Evolutionary conservation across 495 filamentous ascomycete genomes (phyloP).

Genomic region (Tirmania nivea): DNA sequence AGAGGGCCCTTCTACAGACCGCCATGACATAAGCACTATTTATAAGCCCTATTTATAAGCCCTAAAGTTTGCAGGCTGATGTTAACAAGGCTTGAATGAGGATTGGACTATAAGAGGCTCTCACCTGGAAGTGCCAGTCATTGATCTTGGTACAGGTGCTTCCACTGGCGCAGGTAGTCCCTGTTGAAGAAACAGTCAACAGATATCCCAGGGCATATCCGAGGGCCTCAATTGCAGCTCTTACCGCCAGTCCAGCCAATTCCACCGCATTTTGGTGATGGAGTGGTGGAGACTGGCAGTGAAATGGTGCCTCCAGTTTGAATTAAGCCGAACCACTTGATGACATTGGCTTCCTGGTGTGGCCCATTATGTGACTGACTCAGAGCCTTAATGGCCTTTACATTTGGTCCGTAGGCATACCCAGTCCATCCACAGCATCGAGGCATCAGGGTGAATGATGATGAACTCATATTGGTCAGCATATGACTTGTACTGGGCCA

Average conservation of each 20-base stretch:
- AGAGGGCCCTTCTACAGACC: no score
- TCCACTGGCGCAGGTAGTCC: no score
- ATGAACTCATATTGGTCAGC: constrained; percentile 35
- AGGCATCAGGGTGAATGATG: constrained; percentile 32
- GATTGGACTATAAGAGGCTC: no score
- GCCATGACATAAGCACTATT: no score
- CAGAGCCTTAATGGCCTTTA: constrained; percentile 7
- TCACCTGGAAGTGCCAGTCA: not conserved
- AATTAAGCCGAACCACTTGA: constrained; percentile 1
- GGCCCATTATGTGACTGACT: constrained; percentile 7
- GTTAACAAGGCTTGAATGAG: no score
- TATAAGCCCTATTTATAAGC: no score
- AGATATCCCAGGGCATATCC: not conserved
- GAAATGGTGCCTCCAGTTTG: not conserved
- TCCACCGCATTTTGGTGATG: not conserved
- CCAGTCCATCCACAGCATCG: constrained; percentile 38
- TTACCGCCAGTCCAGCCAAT: not conserved
- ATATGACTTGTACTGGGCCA: constrained; percentile 26
- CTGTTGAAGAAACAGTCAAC: no score
- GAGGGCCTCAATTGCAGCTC: constrained; percentile 1
- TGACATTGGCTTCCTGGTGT: constrained; percentile 5
- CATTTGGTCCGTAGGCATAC: constrained; percentile 28
- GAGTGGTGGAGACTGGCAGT: not conserved
- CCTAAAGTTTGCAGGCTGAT: no score
- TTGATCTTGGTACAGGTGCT: not conserved